These are phyloP conservation scores for Nitzschia palea DNA, from an alignment of 108 stramenopile species.

Conservation along the genomic window DNA sequence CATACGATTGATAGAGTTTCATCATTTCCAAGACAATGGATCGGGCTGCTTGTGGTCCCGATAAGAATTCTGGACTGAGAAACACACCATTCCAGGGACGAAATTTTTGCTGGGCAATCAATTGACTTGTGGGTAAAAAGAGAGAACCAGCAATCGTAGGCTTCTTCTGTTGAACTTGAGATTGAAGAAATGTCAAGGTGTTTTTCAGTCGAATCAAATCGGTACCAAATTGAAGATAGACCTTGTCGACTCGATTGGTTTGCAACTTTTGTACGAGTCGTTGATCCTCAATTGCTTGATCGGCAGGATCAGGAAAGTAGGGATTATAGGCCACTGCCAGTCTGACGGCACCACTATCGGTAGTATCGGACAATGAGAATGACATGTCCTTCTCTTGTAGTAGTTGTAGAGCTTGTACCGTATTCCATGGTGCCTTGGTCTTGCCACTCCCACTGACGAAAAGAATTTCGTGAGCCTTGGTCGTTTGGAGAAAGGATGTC, in stretches of 20 bases:
- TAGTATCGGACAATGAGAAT: not conserved
- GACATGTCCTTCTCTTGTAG: too few species aligned
- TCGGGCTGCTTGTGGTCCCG: slow-evolving; percentile 18
- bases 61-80: slow-evolving; percentile 38
- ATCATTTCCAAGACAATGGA: slow-evolving; percentile 37
- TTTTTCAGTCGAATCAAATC: slow-evolving; percentile 21
- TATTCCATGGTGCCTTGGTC: slow-evolving; percentile 22
- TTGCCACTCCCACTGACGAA: slow-evolving; percentile 30
- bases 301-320: slow-evolving; percentile 29
- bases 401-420: slow-evolving; percentile 5
- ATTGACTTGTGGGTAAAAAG: slow-evolving; percentile 44
- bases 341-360: slow-evolving; percentile 1
- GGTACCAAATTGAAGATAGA: slow-evolving; percentile 53
- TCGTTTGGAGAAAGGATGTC: not conserved
- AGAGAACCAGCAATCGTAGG: slow-evolving; percentile 28
- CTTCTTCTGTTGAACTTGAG: not conserved
- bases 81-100: slow-evolving; percentile 60
- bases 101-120: slow-evolving; percentile 60
- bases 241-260: slow-evolving; percentile 19
- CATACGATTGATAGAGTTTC: slow-evolving; percentile 27
- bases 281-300: slow-evolving; percentile 25
- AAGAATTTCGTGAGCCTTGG: slow-evolving; percentile 21
- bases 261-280: slow-evolving; percentile 33
- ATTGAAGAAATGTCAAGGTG: slow-evolving; percentile 17
- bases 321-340: slow-evolving; percentile 47